Base-by-base conservation (phyloP, 495 filamentous ascomycete species). In the Immersiella caudata region DNA sequence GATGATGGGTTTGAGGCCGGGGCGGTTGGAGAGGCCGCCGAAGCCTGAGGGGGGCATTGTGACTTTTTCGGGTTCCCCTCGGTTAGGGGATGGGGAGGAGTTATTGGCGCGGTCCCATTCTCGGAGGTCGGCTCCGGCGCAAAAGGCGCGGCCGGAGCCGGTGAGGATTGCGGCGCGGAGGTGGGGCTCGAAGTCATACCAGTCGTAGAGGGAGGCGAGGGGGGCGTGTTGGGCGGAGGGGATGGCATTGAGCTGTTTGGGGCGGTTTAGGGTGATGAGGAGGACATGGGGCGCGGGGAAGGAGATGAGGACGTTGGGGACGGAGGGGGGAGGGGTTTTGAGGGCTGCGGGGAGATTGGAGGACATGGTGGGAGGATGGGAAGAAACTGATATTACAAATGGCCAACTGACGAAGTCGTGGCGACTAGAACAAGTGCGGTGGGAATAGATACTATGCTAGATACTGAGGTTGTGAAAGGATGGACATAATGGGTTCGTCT, bases 1-100 rank as follows among this genome's bases (percentile, higher is more conserved):
- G 68, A 96, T 88, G 24, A 96, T 81, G 3, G 92, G 92, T 69
- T 90, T 90, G 74, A 86, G 87, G 26, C 83, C 86, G 6, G 68
- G 68, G 16, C 83, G 73, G 64, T 84, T 80, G 58, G 80, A 84
- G 18, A 85, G 72, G 2, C 83, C 82, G 36, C 78, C 79, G 64
- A 86, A 86, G 49, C 82, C 82, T n/a, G 69, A 56, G n/a, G 65
- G 52, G 7, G 49, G 54, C 24, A 60, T 26, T 26, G 33, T 16
- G 3, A 51, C 60, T 26, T 35, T 59, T 9, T 33, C 18, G 16
- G 40, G 11, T 14, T 29, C 46, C 57, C 24, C 22, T 35, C 22
- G 74, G 86, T 20, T 88, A 77, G 29, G 59, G 16, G 51, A 25
- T 11, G 75, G 86, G 18, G 89, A 77, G 22, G 66, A 36, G 35